Evolutionary conservation across 2,329 filamentous ascomycete species (phyloP).

Genomic region (Chaetomiaceae sp.): DNA sequence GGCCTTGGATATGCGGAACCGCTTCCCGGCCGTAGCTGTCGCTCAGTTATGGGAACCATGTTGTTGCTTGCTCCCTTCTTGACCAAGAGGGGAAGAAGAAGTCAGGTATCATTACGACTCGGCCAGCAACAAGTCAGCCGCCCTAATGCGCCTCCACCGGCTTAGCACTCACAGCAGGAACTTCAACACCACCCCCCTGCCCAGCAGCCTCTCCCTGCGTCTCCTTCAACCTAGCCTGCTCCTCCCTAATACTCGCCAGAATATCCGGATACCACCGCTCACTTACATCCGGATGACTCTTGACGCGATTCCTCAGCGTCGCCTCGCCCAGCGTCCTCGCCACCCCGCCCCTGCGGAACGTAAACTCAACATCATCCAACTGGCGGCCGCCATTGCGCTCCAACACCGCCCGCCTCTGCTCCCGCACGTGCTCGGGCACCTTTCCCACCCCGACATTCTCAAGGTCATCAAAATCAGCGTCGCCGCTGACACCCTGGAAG

Average conservation of each 20-base stretch:
- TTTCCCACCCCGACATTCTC: conserved; percentile 53
- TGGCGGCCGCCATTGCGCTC: conserved; percentile 49
- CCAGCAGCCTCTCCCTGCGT: conserved; percentile 28
- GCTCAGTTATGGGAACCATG: background rate
- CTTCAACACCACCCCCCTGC: conserved; percentile 34
- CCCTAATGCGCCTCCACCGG: conserved; percentile 33
- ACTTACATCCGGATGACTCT: conserved; percentile 82
- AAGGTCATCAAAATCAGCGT: conserved; percentile 75
- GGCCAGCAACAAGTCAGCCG: background rate
- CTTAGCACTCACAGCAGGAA: background rate
- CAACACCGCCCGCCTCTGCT: conserved; percentile 56
- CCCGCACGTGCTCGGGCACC: conserved; percentile 59
- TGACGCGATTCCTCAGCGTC: conserved; percentile 76
- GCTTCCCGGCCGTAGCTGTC: background rate
- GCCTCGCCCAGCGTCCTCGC: conserved; percentile 73
- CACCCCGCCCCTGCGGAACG: conserved; percentile 66
- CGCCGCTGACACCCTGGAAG: conserved; percentile 80
- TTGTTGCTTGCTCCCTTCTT: background rate
- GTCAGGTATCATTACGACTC: background rate
- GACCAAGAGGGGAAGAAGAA: background rate
- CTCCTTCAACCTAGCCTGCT: conserved; percentile 43
- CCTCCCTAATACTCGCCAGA: conserved; percentile 51
- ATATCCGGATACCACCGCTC: conserved; percentile 74
- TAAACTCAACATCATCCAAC: conserved; percentile 79
- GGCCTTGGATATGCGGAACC: background rate